Base-by-base conservation (phyloP, 768 basidiomycete species). In the Termitomyces sp. region DNA sequence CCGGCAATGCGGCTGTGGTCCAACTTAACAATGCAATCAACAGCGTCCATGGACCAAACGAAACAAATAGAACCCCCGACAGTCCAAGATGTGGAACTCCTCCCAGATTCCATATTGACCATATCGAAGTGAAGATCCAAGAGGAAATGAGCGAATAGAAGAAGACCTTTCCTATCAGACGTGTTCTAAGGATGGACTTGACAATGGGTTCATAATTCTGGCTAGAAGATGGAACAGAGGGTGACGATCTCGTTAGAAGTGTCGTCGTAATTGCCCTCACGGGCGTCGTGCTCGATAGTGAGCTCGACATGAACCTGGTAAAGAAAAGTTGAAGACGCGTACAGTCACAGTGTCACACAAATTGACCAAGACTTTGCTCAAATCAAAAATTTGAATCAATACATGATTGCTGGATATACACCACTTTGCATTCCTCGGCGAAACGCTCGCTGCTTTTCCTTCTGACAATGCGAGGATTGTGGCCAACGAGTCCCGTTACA, bases 201-300 rank as follows among this genome's bases (percentile, higher is more conserved):
- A 84, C 80, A 46, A 83, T 78, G 9, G 87, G 87, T 61, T 88
- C 85, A 66, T 84, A 91, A 1, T 76, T 70, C 61, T 84, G 79
- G 6, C 78, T 71, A 2, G 88, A 69, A 0, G 84, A 76, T 0
- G 87, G 85, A 6, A 90, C 70, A 1, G 78, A 72, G 0, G 83
- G 82, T 1, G 85, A 70, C 0, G 83, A 71, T 51, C 81, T 81
- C n/a, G 77, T 71, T 1, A 73, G 61, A 6, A 82, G 68, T 2
- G 70, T 74, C 1, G 78, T 77, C 0, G 74, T 73, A 32, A 81
- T 80, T 2, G 84, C 84, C 59, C 79, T 75, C 16, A 80, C 70
- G 7, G 82, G 79, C 16, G 77, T 73, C 54, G 66, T 63, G 26
- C 54, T 63, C 22, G 58, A 66, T 66, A 66, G 65, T 57, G 64